Conservation (phyloP, 306 rosid species). For the Vachellia collinsii region DNA sequence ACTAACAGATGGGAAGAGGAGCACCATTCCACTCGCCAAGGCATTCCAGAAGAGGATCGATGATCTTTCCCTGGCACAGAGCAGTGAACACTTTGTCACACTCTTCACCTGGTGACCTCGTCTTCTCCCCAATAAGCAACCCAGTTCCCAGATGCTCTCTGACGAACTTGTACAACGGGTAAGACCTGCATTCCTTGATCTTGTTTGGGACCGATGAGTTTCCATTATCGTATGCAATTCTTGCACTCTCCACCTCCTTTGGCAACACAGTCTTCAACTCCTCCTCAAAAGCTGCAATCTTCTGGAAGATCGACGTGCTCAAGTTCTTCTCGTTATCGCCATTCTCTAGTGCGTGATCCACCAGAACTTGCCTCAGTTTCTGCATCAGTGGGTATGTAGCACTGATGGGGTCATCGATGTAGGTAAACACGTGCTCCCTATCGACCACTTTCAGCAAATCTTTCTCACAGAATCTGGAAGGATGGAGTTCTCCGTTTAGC, state of each 20-base stretch:
- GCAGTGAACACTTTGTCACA: conserved; percentile 80
- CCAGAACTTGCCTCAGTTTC: conserved; percentile 69
- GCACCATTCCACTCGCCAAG: conserved; percentile 82
- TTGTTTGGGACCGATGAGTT: conserved; percentile 54
- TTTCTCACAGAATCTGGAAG: conserved; percentile 82
- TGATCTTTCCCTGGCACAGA: conserved; percentile 75
- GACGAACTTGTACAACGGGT: conserved; percentile 84
- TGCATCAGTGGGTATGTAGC: conserved; percentile 91
- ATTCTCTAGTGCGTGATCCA: conserved; percentile 72
- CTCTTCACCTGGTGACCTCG: conserved; percentile 78
- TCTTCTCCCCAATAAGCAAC: conserved; percentile 70
- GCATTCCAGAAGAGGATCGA: conserved; percentile 80
- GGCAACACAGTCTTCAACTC: conserved; percentile 70
- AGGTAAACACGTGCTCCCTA: conserved; percentile 68
- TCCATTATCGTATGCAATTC: conserved; percentile 61
- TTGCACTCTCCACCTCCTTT: conserved; percentile 71
- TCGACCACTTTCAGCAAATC: conserved; percentile 80
- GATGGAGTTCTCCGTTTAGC: conserved; percentile 75
- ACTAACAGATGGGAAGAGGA: conserved; percentile 78
- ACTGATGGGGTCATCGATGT: conserved; percentile 76
- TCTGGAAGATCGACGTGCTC: conserved; percentile 83
- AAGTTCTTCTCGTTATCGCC: conserved; percentile 58
- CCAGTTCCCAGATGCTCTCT: conserved; percentile 66
- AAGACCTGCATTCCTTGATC: conserved; percentile 78
- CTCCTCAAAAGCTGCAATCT: conserved; percentile 75